Percentiles rank a stretch among this genome's conserved stretches.
Evolutionary conservation across 495 filamentous ascomycete genomes (phyloP).

Genomic region (Apodospora peruviana): DNA sequence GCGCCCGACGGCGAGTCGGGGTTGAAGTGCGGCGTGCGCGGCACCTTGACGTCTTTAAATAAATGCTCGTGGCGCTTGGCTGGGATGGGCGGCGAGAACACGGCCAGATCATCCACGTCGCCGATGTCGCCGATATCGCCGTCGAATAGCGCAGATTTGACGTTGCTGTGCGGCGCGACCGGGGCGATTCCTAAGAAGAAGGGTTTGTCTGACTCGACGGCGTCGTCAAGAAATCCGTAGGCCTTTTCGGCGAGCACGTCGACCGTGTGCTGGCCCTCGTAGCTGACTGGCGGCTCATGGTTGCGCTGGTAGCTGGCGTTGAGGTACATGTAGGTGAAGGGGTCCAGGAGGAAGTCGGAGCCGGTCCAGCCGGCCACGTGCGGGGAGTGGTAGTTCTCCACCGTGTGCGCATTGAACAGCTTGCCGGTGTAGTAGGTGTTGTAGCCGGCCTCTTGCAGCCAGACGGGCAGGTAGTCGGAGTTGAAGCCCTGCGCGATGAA

Average conservation of each 20-base stretch:
- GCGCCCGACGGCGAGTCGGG: constrained; percentile 50
- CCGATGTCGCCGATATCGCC: constrained; percentile 4
- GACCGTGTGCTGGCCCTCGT: constrained; percentile 51
- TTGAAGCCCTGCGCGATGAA: constrained; percentile 63
- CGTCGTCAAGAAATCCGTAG: constrained; percentile 59
- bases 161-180: constrained; percentile 61
- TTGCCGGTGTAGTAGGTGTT: constrained; percentile 71
- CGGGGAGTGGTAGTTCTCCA: constrained; percentile 54
- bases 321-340: constrained; percentile 65
- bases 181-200: constrained; percentile 68
- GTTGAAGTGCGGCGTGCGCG: constrained; percentile 50
- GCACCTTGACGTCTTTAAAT: constrained; percentile 42
- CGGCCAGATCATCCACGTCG: constrained; percentile 10
- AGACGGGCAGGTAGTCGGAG: constrained; percentile 57
- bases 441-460: constrained; percentile 66
- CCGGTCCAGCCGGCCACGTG: constrained; percentile 51
- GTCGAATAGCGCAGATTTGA: constrained; percentile 7
- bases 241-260: constrained; percentile 62
- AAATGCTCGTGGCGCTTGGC: constrained; percentile 41
- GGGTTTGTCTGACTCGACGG: constrained; percentile 43
- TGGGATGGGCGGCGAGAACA: constrained; percentile 50
- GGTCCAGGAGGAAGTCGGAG: constrained; percentile 66
- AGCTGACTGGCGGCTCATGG: constrained; percentile 50
- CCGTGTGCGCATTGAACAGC: constrained; percentile 60
- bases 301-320: constrained; percentile 64